Evolutionary conservation across 148 eudicot genomes (phyloP).

Genomic region (Amaranthus hypochondriacus): DNA sequence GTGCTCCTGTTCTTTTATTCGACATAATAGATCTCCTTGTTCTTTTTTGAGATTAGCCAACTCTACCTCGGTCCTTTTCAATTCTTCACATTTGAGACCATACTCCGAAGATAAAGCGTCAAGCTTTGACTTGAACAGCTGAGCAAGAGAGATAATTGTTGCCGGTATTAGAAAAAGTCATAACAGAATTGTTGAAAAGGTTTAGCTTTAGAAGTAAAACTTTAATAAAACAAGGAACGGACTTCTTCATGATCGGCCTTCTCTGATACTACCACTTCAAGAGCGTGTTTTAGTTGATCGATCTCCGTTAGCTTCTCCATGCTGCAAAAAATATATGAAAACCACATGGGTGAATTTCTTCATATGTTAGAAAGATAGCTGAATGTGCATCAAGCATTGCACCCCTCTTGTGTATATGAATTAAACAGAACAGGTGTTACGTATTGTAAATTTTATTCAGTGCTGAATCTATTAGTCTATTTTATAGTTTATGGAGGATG

Average conservation of each 20-base stretch:
- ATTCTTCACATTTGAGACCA: slow-evolving; percentile 40
- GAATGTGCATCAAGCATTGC: slow-evolving; percentile 1
- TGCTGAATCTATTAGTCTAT: not conserved
- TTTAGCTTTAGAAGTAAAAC: not conserved
- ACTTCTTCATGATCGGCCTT: slow-evolving; percentile 46
- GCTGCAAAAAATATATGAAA: slow-evolving; percentile 34
- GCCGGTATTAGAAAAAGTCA: not conserved
- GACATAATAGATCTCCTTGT: slow-evolving; percentile 33
- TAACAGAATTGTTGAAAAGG: not conserved
- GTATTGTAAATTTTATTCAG: not conserved
- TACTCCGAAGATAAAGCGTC: slow-evolving; percentile 38
- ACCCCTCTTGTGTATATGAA: not conserved
- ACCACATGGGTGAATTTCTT: slow-evolving; percentile 3
- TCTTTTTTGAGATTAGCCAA: slow-evolving; percentile 44
- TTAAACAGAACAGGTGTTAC: not conserved
- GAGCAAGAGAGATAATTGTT: slow-evolving; percentile 11
- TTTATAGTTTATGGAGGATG: not conserved
- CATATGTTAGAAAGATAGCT: not conserved
- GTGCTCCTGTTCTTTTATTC: slow-evolving; percentile 29
- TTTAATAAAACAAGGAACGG: slow-evolving; percentile 10
- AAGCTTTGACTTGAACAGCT: slow-evolving; percentile 35
- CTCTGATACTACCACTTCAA: slow-evolving; percentile 38
- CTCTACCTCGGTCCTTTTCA: slow-evolving; percentile 43
- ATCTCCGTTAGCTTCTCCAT: slow-evolving; percentile 47
- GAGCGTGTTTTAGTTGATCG: slow-evolving; percentile 49